Conservation (phyloP, 2,329 filamentous ascomycete genomes). For the Mycogone perniciosa region DNA sequence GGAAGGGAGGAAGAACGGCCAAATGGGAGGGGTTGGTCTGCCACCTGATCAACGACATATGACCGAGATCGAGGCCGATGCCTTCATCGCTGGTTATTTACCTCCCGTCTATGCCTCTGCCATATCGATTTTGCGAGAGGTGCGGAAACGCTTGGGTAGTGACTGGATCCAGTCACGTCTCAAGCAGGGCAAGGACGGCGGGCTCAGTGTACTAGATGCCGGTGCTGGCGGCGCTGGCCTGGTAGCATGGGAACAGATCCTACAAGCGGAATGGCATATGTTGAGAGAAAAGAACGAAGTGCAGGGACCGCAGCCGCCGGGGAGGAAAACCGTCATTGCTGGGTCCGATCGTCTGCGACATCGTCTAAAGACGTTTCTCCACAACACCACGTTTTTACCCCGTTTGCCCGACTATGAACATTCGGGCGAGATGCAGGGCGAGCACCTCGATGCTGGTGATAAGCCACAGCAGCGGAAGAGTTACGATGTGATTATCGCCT, state of each 20-base stretch:
- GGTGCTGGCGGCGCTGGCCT: slow-evolving; percentile 68
- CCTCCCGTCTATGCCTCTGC: slow-evolving; percentile 65
- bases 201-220: slow-evolving; percentile 64
- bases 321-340: slow-evolving; percentile 74
- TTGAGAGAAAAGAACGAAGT: slow-evolving; percentile 48
- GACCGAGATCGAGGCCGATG: slow-evolving; percentile 69
- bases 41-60: slow-evolving; percentile 59
- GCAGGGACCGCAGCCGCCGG: slow-evolving; percentile 44
- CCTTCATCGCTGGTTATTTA: slow-evolving; percentile 62
- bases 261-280: slow-evolving; percentile 74
- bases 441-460: slow-evolving; percentile 52
- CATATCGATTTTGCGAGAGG: slow-evolving; percentile 63
- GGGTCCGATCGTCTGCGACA: slow-evolving; percentile 69
- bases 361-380: slow-evolving; percentile 67
- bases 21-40: slow-evolving; percentile 60
- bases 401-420: slow-evolving; percentile 82
- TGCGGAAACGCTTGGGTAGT: slow-evolving; percentile 64
- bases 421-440: slow-evolving; percentile 51
- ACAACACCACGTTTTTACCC: slow-evolving; percentile 88
- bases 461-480: slow-evolving; percentile 60
- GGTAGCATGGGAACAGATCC: slow-evolving; percentile 69
- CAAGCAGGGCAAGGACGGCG: slow-evolving; percentile 46
- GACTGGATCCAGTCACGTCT: slow-evolving; percentile 64
- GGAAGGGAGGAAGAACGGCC: slow-evolving; percentile 44
- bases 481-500: slow-evolving; percentile 85